phyloP scores from a whole-genome alignment of 1,284 basidiomycete genomes.

The Cutaneotrichosporon sp. region DNA sequence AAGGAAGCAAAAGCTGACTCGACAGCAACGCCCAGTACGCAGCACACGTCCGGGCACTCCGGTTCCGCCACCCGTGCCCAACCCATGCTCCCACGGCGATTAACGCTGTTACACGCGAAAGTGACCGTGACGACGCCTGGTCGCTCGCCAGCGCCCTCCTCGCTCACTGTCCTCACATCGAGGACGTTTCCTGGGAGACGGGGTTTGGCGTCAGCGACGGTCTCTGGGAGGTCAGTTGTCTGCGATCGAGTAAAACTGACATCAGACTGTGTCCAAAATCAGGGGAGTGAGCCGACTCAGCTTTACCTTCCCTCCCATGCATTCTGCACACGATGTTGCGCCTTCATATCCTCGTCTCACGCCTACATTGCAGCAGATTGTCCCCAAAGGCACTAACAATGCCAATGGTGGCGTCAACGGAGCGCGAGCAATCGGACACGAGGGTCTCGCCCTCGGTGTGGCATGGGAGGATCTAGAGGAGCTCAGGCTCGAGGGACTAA shows the following conservation, averaged over 20 bases:
- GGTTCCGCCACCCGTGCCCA: conserved; percentile 16
- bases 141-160: conserved; percentile 10
- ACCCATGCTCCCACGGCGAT: conserved; percentile 5
- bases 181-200: conserved; percentile 17
- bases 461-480: conserved; percentile 28
- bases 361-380: conserved; percentile 6
- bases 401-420: not conserved
- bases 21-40: conserved; percentile 8
- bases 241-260: not conserved
- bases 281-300: conserved; percentile 3
- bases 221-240: conserved; percentile 12
- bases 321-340: conserved; percentile 1
- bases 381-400: conserved; percentile 1
- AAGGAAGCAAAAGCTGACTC: not conserved
- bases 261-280: conserved; percentile 10
- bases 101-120: conserved; percentile 8
- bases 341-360: conserved; percentile 13
- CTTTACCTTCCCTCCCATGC: conserved; percentile 5
- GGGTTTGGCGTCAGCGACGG: conserved; percentile 14
- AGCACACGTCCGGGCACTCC: conserved; percentile 10
- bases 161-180: conserved; percentile 4
- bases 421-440: conserved; percentile 9
- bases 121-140: conserved; percentile 15
- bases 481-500: conserved; percentile 12
- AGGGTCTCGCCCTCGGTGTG: conserved; percentile 18